These are phyloP conservation scores for Corymbia citriodora DNA, from an alignment of 441 rosid genomes.

Conservation along the genomic window DNA sequence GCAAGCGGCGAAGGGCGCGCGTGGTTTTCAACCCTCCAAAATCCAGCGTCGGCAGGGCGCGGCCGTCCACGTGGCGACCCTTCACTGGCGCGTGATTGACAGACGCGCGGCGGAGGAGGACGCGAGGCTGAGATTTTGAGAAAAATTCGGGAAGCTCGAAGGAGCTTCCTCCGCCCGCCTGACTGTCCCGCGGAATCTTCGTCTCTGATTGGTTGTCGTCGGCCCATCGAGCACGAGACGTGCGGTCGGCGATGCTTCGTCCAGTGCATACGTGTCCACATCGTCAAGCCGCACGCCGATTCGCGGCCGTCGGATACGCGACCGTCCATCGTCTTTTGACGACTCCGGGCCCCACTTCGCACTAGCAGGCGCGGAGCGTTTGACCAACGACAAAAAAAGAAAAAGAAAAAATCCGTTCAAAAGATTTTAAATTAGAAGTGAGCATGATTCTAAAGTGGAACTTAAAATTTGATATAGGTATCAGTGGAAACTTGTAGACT, in stretches of 20 bases:
- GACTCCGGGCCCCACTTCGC: background rate
- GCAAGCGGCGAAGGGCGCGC: background rate
- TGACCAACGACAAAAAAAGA: background rate
- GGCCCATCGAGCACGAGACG: background rate
- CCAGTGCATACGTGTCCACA: background rate
- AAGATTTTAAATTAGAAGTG: background rate
- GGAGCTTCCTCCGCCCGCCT: background rate
- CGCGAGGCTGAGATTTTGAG: background rate
- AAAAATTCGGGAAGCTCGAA: background rate
- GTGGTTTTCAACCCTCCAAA: background rate
- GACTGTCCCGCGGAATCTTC: background rate
- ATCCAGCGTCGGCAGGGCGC: background rate
- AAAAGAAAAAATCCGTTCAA: background rate
- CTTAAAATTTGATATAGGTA: too few relatives aligned
- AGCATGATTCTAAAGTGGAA: too few relatives aligned
- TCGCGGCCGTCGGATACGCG: background rate
- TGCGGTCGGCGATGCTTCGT: background rate
- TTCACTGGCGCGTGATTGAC: background rate
- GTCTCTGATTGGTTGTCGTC: background rate
- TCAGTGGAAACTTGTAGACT: too few relatives aligned
- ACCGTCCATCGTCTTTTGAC: background rate
- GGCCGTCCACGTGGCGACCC: background rate
- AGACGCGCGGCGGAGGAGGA: background rate
- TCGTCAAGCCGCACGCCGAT: background rate
- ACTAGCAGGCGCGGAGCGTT: background rate